A percentile compares a stretch with the other conserved stretches of the same genome.
Evolutionary conservation across 78 protist species (phyloP).

Genomic region (Pigoraptor vietnamica): DNA sequence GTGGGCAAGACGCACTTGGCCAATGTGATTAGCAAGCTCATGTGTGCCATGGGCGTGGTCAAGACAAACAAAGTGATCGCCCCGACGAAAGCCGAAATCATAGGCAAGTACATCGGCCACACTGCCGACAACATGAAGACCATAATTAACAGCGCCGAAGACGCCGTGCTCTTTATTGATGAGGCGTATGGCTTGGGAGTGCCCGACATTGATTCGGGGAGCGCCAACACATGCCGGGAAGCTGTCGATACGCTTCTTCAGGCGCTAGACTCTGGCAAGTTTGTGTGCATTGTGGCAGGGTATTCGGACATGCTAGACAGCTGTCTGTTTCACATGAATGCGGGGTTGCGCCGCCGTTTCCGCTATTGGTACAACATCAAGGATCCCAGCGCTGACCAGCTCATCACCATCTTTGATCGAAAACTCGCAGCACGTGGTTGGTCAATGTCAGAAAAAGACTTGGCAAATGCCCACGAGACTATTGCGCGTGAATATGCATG

Average conservation of each 20-base stretch:
- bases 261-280: not conserved
- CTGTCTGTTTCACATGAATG: not conserved
- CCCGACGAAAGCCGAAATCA: not conserved
- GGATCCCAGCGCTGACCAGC: not conserved
- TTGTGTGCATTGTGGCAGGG: not conserved
- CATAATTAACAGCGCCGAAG: not conserved
- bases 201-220: not conserved
- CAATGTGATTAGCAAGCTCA: not conserved
- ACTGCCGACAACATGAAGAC: not conserved
- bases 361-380: not conserved
- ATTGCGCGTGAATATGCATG: not conserved
- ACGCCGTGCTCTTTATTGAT: not conserved
- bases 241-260: not conserved
- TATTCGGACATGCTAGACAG: not conserved
- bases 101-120: not conserved
- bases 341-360: not conserved
- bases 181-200: not conserved
- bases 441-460: not conserved
- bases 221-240: not conserved
- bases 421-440: not conserved
- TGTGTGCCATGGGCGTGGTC: not conserved
- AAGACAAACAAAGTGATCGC: not conserved
- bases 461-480: not conserved
- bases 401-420: not conserved
- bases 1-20: not conserved